These are phyloP conservation scores for Tolypocladium inflatum DNA, from an alignment of 2,329 filamentous ascomycete genomes.

Conservation along the genomic window DNA sequence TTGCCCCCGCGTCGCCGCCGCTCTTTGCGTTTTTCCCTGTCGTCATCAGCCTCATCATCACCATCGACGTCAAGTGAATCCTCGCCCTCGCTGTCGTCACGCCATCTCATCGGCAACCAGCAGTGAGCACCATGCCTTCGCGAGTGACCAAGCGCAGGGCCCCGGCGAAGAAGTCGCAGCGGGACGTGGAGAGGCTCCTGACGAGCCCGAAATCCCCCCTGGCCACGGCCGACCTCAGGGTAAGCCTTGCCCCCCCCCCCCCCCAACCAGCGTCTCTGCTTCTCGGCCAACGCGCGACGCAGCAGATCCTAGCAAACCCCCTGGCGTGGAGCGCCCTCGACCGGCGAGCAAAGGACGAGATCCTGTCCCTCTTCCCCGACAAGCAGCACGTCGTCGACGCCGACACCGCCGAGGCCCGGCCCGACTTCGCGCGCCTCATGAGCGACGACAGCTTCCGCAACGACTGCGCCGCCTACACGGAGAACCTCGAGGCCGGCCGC, in stretches of 20 bases:
- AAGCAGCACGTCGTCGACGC: slow-evolving; percentile 25
- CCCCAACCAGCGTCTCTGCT: background rate
- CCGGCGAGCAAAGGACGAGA: slow-evolving; percentile 21
- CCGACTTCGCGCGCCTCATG: slow-evolving; percentile 30
- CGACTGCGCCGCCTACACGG: slow-evolving; percentile 34
- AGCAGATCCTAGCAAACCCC: slow-evolving; percentile 28
- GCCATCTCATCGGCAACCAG: background rate
- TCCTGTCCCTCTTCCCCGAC: slow-evolving; percentile 28
- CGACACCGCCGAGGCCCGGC: slow-evolving; percentile 24
- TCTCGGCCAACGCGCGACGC: background rate
- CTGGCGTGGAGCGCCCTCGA: slow-evolving; percentile 27
- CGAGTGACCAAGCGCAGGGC: slow-evolving; percentile 48
- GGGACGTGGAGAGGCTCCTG: slow-evolving; percentile 52
- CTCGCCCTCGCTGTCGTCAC: background rate
- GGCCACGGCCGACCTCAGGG: slow-evolving; percentile 26
- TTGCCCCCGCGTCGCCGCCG: background rate
- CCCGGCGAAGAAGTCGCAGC: slow-evolving; percentile 61
- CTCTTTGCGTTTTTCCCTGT: background rate
- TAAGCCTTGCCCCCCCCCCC: slow-evolving; percentile 9
- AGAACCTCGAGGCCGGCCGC: slow-evolving; percentile 34
- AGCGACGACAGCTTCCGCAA: slow-evolving; percentile 39
- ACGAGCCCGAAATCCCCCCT: slow-evolving; percentile 27
- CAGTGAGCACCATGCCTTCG: background rate
- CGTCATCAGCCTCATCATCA: background rate
- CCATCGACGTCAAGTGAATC: background rate